Percentiles rank a stretch among this genome's conserved stretches.
These are phyloP conservation scores for Elsinoe perseae DNA, from an alignment of 2,329 filamentous ascomycete genomes.

Conservation along the genomic window DNA sequence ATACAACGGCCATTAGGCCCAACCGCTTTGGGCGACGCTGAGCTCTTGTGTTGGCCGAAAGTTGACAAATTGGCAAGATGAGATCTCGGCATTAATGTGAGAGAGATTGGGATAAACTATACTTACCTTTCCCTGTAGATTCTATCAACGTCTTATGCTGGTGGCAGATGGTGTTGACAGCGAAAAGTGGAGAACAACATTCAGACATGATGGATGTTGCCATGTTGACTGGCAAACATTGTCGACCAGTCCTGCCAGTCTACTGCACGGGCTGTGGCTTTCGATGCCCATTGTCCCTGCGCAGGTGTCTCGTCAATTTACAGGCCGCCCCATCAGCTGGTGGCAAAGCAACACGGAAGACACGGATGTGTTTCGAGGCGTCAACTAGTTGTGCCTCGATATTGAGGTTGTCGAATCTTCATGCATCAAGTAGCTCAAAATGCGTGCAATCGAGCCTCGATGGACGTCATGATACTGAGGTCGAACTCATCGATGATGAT, in stretches of 20 bases:
- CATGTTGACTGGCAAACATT: conserved; percentile 8
- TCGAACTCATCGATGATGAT: not conserved
- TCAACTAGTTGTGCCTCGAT: not conserved
- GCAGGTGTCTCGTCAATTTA: not conserved
- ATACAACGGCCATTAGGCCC: conserved; percentile 12
- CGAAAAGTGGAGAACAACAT: conserved; percentile 5
- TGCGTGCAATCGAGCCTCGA: not conserved
- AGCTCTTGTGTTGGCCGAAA: not conserved
- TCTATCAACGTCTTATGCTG: not conserved
- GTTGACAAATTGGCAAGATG: conserved; percentile 8
- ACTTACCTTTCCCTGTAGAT: not conserved
- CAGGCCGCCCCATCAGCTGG: not conserved
- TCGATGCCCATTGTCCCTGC: not conserved
- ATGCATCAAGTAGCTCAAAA: not conserved
- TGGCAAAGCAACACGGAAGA: not conserved
- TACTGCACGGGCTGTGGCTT: not conserved
- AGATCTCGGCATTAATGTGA: conserved; percentile 10
- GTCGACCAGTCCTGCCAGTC: not conserved
- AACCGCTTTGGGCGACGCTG: conserved; percentile 13
- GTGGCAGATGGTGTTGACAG: not conserved
- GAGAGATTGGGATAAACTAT: conserved; percentile 12
- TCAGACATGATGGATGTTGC: not conserved
- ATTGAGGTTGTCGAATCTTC: not conserved
- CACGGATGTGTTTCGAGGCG: not conserved
- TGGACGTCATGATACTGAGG: not conserved